Evolutionary conservation across 2,329 filamentous ascomycete species (phyloP), one percentile per base, ranked within the genome.

Genomic region (Mollisia scopiformis): DNA sequence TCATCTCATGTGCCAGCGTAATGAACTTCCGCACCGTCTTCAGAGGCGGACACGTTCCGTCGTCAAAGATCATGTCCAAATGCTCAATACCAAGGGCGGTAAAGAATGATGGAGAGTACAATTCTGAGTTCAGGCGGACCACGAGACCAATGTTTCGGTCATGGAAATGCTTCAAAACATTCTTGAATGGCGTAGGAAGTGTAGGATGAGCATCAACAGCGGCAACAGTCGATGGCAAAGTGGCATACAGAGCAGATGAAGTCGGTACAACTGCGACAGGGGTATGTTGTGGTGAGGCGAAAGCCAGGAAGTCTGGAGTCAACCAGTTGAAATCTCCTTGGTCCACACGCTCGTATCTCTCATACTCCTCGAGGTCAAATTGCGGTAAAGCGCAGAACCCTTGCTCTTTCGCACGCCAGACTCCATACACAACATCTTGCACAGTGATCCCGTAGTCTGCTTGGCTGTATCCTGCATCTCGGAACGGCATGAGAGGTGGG

Each of bases 281-380:
- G 59, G 86, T 83, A 71, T 93, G 89, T 76, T 98, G 93, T 11
- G 95, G 95, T 21, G 94, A 98, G 47, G 95, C 95, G 75, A 99
- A 98, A 23, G 95, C 95, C 55, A 99, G 85, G 79, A 99, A 99
- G 72, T 93, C 83, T 8, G 94, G 93, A 6, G 93, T 96, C 61
- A 99, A 86, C 95, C 95, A 99, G 85, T 99, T 99, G 89, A 99
- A 99, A 79, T 99, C 95, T 65, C 95, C 95, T 82, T 97, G 93
- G 75, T 99, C 95, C 21, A 99, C 95, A 61, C 95, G 86, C 79
- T 99, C 95, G 71, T 87, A 99, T 74, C 86, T 90, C 79, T 99
- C 95, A 75, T 99, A 99, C 85, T 97, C 92, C 78, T 97, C 93
- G 21, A 99, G 84, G 71, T 94, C 93, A 74, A 99, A 99, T 74